Conservation (phyloP, 192 early-diverging fungal genomes). For the Coemansia sp. region DNA sequence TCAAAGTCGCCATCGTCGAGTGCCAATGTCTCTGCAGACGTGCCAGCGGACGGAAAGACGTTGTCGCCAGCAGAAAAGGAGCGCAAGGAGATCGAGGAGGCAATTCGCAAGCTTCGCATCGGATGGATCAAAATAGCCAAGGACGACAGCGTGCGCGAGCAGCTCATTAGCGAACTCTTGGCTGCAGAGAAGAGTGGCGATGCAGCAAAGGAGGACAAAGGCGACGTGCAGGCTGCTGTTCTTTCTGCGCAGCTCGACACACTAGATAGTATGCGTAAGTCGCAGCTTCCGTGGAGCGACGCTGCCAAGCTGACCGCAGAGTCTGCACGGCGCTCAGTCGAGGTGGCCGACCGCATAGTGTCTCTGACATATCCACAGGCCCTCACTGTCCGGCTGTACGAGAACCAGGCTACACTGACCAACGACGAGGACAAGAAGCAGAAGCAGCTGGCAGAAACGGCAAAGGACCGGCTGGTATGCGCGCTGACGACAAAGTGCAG, state of each 20-base stretch:
- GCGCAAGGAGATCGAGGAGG: conserved; percentile 61
- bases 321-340: conserved; percentile 23
- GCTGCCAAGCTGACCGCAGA: conserved; percentile 22
- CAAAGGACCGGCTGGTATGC: conserved; percentile 63
- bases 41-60: conserved; percentile 5
- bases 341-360: conserved; percentile 60
- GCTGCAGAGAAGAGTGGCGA: conserved; percentile 18
- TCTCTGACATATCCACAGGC: conserved; percentile 59
- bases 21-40: conserved; percentile 41
- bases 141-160: conserved; percentile 58
- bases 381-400: conserved; percentile 57
- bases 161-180: conserved; percentile 66
- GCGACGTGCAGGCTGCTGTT: conserved; percentile 56
- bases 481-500: conserved; percentile 64
- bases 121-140: conserved; percentile 77
- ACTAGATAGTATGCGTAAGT: conserved; percentile 53
- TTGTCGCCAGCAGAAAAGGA: conserved; percentile 56
- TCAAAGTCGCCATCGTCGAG: conserved; percentile 11
- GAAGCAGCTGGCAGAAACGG: conserved; percentile 73
- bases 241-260: conserved; percentile 50
- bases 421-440: conserved; percentile 59
- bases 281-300: conserved; percentile 53
- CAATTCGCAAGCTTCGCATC: conserved; percentile 76
- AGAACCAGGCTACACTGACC: conserved; percentile 46
- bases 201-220: not conserved